Evolutionary conservation across 192 early-diverging fungal species (phyloP).

Genomic region (Piromyces finnis): DNA sequence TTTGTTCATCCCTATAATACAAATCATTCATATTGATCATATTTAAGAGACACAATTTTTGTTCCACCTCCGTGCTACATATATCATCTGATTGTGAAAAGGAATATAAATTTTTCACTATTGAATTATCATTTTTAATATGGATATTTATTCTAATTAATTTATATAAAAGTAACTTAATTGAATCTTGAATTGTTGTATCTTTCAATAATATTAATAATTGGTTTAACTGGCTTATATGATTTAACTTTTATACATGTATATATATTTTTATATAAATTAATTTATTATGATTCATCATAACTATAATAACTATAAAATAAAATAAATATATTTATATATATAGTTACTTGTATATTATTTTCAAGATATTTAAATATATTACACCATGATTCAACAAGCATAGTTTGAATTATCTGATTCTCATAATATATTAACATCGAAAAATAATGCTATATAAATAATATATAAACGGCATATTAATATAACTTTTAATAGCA

Average conservation of each 20-base stretch:
- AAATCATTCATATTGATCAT: neutral
- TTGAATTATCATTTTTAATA: neutral
- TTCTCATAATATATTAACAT: neutral
- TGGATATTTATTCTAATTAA: neutral
- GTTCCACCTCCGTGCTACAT: neutral
- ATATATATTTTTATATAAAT: no score
- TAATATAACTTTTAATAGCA: no score
- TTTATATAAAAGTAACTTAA: neutral
- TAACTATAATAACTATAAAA: no score
- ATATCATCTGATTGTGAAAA: neutral
- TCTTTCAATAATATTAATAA: neutral
- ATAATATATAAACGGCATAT: neutral
- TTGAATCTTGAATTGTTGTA: neutral
- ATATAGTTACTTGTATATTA: neutral
- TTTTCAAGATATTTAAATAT: neutral
- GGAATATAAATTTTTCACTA: neutral
- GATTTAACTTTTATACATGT: neutral
- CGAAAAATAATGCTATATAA: neutral
- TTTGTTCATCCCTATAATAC: neutral
- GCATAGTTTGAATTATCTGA: neutral
- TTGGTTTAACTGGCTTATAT: neutral
- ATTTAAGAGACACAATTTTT: neutral
- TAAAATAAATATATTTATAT: no score
- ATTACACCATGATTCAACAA: neutral
- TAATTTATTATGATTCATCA: no score